Evolutionary conservation across 257 asterid genomes (phyloP).

Genomic region (Solanum lycopersicoides): DNA sequence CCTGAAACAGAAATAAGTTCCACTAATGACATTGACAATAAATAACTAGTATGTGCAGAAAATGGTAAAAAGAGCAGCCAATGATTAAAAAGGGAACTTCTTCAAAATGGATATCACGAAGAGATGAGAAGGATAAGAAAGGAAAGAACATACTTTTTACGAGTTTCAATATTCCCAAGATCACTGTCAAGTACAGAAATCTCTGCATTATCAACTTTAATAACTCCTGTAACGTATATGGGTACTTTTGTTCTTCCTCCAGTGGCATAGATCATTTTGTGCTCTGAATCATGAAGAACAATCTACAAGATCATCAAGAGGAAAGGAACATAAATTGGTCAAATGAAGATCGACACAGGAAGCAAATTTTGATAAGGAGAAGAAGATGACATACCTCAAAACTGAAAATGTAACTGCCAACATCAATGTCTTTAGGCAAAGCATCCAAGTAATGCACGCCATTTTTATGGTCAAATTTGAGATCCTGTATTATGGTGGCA

Average conservation of each 20-base stretch:
- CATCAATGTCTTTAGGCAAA: constrained; percentile 52
- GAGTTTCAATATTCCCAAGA: constrained; percentile 60
- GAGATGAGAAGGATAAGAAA: constrained; percentile 1
- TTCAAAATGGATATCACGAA: neutral
- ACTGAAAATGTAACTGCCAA: constrained; percentile 63
- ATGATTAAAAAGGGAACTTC: neutral
- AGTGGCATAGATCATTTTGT: constrained; percentile 64
- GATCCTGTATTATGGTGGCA: constrained; percentile 45
- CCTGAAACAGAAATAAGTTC: neutral
- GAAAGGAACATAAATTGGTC: neutral
- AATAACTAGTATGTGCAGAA: neutral
- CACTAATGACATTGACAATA: neutral
- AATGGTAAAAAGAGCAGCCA: neutral
- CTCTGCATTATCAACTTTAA: constrained; percentile 54
- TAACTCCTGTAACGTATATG: constrained; percentile 61
- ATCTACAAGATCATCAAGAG: constrained; percentile 27
- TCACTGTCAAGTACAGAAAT: constrained; percentile 77
- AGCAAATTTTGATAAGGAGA: neutral
- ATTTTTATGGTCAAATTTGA: constrained; percentile 50
- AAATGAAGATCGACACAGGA: neutral
- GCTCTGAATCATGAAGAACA: constrained; percentile 59
- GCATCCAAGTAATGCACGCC: constrained; percentile 60
- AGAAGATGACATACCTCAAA: constrained; percentile 57
- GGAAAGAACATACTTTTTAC: constrained; percentile 49
- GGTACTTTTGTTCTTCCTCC: constrained; percentile 82